Base-by-base conservation (phyloP, 495 filamentous ascomycete species). In the Podospora conica region DNA sequence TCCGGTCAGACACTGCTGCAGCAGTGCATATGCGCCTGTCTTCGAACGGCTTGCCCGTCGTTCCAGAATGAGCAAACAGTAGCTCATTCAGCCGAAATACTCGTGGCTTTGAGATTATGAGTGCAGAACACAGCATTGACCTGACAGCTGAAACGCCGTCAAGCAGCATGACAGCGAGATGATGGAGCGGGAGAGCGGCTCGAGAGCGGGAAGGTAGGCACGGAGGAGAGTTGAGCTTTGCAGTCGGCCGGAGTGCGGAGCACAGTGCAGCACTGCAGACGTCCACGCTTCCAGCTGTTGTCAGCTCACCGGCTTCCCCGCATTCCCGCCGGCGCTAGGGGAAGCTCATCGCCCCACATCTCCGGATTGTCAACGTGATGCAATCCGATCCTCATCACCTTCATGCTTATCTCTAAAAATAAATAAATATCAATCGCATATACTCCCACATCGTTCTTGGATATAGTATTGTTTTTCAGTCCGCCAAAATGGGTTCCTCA, bases 401-500 rank as follows among this genome's bases (percentile, higher is more conserved):
- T n/a, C 15, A 48, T 48, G 40, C 40, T n/a, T 48, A n/a, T 48
- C 18, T 8, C 40, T 48, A 48, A 48, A 48, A 48, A 48, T n/a
- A n/a, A 48, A 48, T n/a, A n/a, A n/a, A 48, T 48, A 48, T 48
- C 5, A 8, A 5, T n/a, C 18, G 40, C 8, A 8, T 15, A n/a
- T 48, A 18, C 40, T 48, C 15, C 40, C 15, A 6, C 40, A n/a
- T 2, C 10, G 3, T 27, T 10, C 22, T 12, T 12, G 10, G 1
- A 2, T 3, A 7, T 27, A 24, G n/a, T 15, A 28, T 29, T 18
- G 10, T 15, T 3, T 18, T 53, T 58, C 4, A 60, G 5, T 22
- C 48, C 25, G 28, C 27, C 57, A 68, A 53, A 29, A 81, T 81
- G 79, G 79, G 78, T 56, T 81, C 79, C n/a, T 68, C 72, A 18